Percentiles rank a stretch among this genome's conserved stretches.
phyloP scores from a whole-genome alignment of 148 eudicot genomes.

The Cornus suecica region DNA sequence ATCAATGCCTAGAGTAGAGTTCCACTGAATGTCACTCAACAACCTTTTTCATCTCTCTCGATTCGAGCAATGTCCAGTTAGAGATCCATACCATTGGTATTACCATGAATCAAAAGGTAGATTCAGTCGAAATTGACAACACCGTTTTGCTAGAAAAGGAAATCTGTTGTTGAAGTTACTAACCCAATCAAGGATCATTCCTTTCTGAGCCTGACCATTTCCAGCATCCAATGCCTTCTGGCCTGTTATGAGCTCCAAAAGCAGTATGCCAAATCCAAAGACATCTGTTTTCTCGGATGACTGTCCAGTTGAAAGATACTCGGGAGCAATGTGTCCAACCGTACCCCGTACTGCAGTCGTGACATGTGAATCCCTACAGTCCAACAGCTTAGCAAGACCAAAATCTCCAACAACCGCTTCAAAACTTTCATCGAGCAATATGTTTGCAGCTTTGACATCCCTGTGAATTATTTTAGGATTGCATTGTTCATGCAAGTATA shows the following conservation, averaged over 20 bases:
- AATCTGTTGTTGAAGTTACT: slow-evolving; percentile 6
- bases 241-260: slow-evolving; percentile 89
- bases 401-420: slow-evolving; percentile 98
- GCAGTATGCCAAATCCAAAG: slow-evolving; percentile 85
- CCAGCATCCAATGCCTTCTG: slow-evolving; percentile 70
- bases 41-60: background rate
- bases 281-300: slow-evolving; percentile 95
- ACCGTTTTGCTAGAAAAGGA: background rate
- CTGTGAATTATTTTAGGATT: slow-evolving; percentile 92
- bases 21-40: background rate
- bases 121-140: background rate
- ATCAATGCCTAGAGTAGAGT: background rate
- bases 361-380: slow-evolving; percentile 79
- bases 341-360: slow-evolving; percentile 98
- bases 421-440: slow-evolving; percentile 76
- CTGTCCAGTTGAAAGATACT: slow-evolving; percentile 93
- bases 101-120: background rate
- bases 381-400: slow-evolving; percentile 95
- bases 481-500: slow-evolving; percentile 90
- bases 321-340: slow-evolving; percentile 92
- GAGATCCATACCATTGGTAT: background rate
- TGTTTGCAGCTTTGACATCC: slow-evolving; percentile 95
- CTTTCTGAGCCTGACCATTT: slow-evolving; percentile 77
- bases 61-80: background rate
- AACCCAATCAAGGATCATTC: slow-evolving; percentile 85